Base-by-base conservation (phyloP, 1,284 basidiomycete species). In the Heterobasidion annosum region DNA sequence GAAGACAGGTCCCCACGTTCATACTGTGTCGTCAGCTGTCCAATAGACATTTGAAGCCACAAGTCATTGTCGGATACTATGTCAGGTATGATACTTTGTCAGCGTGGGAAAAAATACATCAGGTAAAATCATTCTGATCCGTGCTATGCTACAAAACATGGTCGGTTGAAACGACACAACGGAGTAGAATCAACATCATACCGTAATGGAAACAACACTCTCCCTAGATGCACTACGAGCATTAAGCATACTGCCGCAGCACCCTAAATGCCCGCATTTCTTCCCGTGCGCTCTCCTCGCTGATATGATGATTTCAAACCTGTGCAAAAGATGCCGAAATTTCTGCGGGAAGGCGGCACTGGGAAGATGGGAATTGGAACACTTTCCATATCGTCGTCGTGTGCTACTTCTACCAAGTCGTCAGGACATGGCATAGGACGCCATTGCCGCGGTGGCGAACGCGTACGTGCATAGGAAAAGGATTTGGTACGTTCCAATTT, bases 321-420 rank as follows among this genome's bases (percentile, higher is more conserved):
- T 15, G 53, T 56, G 45, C 58, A 59, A 18, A 59, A 59, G 18
- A 59, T 59, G 12, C 58, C 58, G 40, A 59, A 59, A 8, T 55
- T 49, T 34, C 56, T 58, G 9, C 46, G 57, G 8, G 52, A 44
- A 51, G 51, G 48, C 32, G 58, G 51, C n/a, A 37, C 54, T 8
- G 45, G 8, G 19, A 49, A 3, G 9, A 59, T 19, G 2, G 46
- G 46, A 15, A 48, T 48, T 1, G 46, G 33, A 2, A 33, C 40
- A 2, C 1, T 35, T 35, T 52, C 51, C 32, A 45, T 45, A 4
- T 43, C 50, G 7, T 48, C 40, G 9, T 44, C 50, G 3, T 7
- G 35, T 8, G 53, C 54, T 10, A 8, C 33, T 12, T 58, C 54
- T 9, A 32, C 48, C 33, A 25, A 32, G 19, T 19, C 33, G 33